These are phyloP conservation scores for Xerocomus minutiporus DNA, from an alignment of 1,284 basidiomycete species.

Conservation along the genomic window DNA sequence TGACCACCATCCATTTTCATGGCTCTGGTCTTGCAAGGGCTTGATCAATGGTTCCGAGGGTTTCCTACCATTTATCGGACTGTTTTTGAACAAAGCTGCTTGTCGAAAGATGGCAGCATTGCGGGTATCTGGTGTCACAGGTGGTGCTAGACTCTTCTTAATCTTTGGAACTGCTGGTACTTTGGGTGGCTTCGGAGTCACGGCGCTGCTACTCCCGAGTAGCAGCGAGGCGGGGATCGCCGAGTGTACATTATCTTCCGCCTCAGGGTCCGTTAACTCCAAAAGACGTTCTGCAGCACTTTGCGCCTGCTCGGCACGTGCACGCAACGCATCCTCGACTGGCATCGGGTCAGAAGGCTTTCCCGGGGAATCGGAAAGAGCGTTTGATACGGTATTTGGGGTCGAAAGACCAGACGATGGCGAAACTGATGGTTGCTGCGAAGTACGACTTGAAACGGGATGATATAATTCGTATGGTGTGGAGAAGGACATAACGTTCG, in stretches of 20 bases:
- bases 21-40: slow-evolving; percentile 54
- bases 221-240: slow-evolving; percentile 54
- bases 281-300: slow-evolving; percentile 79
- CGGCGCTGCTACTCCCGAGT: slow-evolving; percentile 40
- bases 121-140: slow-evolving; percentile 61
- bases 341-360: slow-evolving; percentile 40
- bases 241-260: slow-evolving; percentile 49
- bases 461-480: slow-evolving; percentile 56
- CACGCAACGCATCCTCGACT: slow-evolving; percentile 78
- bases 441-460: slow-evolving; percentile 23
- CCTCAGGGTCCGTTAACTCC: slow-evolving; percentile 74
- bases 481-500: slow-evolving; percentile 68
- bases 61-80: slow-evolving; percentile 54
- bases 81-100: slow-evolving; percentile 75
- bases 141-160: slow-evolving; percentile 32
- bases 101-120: slow-evolving; percentile 58
- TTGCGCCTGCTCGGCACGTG: slow-evolving; percentile 83
- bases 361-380: slow-evolving; percentile 50
- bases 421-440: slow-evolving; percentile 42
- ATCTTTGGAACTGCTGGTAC: slow-evolving; percentile 23
- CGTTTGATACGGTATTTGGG: slow-evolving; percentile 47
- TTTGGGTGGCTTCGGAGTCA: slow-evolving; percentile 36
- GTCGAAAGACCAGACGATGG: slow-evolving; percentile 51
- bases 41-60: slow-evolving; percentile 54
- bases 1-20: slow-evolving; percentile 73